Base-by-base conservation (phyloP, 2,329 filamentous ascomycete species). In the Pseudogymnoascus sp. region DNA sequence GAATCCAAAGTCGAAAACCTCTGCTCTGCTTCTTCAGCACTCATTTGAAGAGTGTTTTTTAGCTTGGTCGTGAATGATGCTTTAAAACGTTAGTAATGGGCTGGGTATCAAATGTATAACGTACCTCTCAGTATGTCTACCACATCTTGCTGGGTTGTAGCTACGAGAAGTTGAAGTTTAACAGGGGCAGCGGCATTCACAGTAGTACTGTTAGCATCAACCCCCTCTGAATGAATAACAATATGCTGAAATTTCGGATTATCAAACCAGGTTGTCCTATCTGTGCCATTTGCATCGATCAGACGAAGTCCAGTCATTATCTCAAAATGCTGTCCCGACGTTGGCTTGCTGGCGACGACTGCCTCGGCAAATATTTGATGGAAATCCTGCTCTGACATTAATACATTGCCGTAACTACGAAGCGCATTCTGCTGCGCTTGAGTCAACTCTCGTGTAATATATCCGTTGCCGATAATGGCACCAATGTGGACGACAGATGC, bases 281-380 rank as follows among this genome's bases (percentile, higher is more conserved):
- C 25, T 11, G 63, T 59, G 14, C 60, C 60, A 28, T 22, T 33
- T 20, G 30, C 43, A 20, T 20, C 47, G 16, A 20, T 60, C 22
- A 20, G 30, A 39, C 58, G 58, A 38, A 60, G 16, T 20, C 3
- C 38, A 18, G 12, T 37, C 39, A 8, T 35, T 41, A 33, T 39
- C 16, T 39, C 38, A 20, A 20, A 20, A 6, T 39, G 16, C 16
- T 39, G 16, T 6, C 16, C 16, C 11, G 38, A 39, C 7, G 38
- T 64, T 0, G 70, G 70, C 6, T 61, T 68, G 12, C 76, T 73
- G 20, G 70, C 69, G 0, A 73, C 41, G 4, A 80, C 72, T 1
- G 72, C 74, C 62, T 80, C 75, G 1, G 76, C 74, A 57, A 80
- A 75, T 16, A 74, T 63, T 6, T 75, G 69, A 61, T 77, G 75